Base-by-base conservation (phyloP, 1,284 basidiomycete genomes). In the Takashimella koratensis region DNA sequence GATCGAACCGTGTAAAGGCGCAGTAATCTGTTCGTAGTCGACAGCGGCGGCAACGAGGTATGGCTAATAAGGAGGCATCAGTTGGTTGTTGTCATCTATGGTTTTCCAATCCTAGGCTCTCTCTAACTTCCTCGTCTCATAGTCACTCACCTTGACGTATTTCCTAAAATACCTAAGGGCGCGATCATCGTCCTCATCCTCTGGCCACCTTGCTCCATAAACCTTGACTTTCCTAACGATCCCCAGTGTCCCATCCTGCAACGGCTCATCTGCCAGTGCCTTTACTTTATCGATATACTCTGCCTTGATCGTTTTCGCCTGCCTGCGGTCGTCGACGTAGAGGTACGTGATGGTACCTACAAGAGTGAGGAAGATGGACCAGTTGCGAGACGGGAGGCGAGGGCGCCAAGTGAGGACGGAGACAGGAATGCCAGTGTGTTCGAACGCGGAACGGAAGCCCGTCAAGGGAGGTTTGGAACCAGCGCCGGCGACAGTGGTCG, bases 41-140 rank as follows among this genome's bases (percentile, higher is more conserved):
- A 98, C 79, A 0, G 90, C 95, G 4, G 93, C 92, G 8, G 95
- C 92, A 26, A 94, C 89, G 12, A 98, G 81, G 58, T 96, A 84
- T 4, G 95, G 95, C 93, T 97, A 62, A 11, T 36, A 36, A 36
- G 16, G 8, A 36, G n/a, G n/a, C 36, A 39, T n/a, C n/a, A n/a
- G n/a, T n/a, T n/a, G n/a, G n/a, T n/a, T n/a, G n/a, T n/a, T n/a
- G n/a, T n/a, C n/a, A n/a, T n/a, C n/a, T n/a, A n/a, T n/a, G n/a
- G n/a, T n/a, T n/a, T n/a, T n/a, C n/a, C n/a, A n/a, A n/a, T n/a
- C n/a, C n/a, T n/a, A n/a, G n/a, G n/a, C n/a, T n/a, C n/a, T n/a
- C n/a, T n/a, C n/a, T n/a, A n/a, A n/a, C n/a, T n/a, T n/a, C n/a
- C n/a, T n/a, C n/a, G n/a, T n/a, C n/a, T n/a, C n/a, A n/a, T n/a